Percentiles rank a stretch among this genome's conserved stretches.
Evolutionary conservation across 1,284 basidiomycete species (phyloP).

Genomic region (Porodaedalea pini): DNA sequence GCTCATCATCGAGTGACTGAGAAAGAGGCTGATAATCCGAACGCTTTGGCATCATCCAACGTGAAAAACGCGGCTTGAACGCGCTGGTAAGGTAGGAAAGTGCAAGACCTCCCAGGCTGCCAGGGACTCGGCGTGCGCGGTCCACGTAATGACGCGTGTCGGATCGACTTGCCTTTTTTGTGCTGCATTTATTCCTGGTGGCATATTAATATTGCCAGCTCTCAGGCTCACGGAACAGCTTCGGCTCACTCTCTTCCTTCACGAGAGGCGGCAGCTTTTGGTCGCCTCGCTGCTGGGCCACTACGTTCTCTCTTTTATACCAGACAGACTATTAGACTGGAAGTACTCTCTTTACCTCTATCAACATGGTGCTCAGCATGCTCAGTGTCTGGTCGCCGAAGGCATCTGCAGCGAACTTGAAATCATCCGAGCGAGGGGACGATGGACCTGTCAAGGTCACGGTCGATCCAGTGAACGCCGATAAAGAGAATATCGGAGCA

Average conservation of each 20-base stretch:
- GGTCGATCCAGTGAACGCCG: neutral
- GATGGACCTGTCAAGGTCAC: neutral
- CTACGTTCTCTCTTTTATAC: conserved; percentile 2
- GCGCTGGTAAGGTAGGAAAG: too few relatives aligned
- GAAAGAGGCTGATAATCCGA: conserved; percentile 67
- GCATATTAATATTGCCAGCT: neutral
- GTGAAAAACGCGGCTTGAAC: neutral
- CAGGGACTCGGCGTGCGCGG: too few relatives aligned
- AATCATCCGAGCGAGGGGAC: neutral
- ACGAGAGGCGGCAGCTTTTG: neutral
- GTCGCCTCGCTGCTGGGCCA: neutral
- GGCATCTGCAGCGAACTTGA: neutral
- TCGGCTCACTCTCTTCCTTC: neutral
- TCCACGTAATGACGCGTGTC: conserved; percentile 7
- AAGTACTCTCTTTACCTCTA: neutral
- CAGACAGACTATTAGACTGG: too few relatives aligned
- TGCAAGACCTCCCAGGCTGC: too few relatives aligned
- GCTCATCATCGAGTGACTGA: conserved; percentile 55
- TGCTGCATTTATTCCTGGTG: neutral
- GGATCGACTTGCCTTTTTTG: neutral
- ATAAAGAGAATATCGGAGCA: neutral
- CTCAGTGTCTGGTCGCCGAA: conserved; percentile 10
- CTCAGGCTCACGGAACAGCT: neutral
- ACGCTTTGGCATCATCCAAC: conserved; percentile 43
- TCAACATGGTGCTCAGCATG: conserved; percentile 13